Evolutionary conservation across 106 monocot species (phyloP), one percentile per base, ranked within the genome.

Genomic region (Dendrobium nobile): DNA sequence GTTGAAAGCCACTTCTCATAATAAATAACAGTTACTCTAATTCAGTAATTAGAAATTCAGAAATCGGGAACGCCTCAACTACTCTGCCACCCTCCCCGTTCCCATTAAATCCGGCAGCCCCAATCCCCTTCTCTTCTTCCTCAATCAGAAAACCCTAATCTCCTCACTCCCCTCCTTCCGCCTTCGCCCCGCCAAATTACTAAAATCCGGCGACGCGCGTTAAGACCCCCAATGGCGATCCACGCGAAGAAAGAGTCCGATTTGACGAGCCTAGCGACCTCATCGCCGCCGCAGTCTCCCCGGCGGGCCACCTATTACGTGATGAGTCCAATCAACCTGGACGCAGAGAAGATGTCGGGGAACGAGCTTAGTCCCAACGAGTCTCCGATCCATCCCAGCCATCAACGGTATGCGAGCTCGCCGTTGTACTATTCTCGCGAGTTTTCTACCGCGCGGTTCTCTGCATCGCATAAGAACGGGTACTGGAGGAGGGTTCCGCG

Each of bases 181-280:
- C 37, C 37, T 37, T 37, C 37, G 37, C 37, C 37, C 37, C 37
- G 37, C 37, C 37, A 37, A 37, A 37, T 37, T 37, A 37, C 37
- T 0, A 3, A 37, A 37, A 37, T 37, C 2, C 37, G 37, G 37
- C 37, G 37, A 37, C 37, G 37, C 37, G 37, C 37, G 37, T 37
- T 37, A 37, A 37, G 37, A 37, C 37, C 37, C 37, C 37, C 37
- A 37, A 37, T 37, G 37, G 43, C 74, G 47, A 88, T 86, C 85
- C 93, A 93, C 80, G 86, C 86, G 26, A 92, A 93, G 80, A 84
- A 90, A 40, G 96, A 96, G 83, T 93, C 96, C 41, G 96, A 96
- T 64, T 81, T 90, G 82, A 96, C 96, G 84, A 93, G 93, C 87
- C 85, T 93, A 68, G 93, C 93, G 41, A 54, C 90, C 41, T 96